phyloP scores from a whole-genome alignment of 768 basidiomycete species.

The Trametes cinnabarina region DNA sequence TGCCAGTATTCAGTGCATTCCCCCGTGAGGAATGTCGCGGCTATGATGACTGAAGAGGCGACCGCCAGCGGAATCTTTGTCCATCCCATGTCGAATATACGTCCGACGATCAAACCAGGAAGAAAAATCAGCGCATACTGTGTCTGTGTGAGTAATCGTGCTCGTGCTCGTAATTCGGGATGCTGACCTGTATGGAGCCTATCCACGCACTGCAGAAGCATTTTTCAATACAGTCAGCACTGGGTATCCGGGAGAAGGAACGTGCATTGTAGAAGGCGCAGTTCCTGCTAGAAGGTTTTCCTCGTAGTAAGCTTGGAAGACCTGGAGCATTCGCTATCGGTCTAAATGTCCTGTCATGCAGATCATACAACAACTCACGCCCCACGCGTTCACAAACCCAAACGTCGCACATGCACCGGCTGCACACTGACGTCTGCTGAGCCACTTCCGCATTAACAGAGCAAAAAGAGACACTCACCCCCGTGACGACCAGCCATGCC shows the following conservation, averaged over 20 bases:
- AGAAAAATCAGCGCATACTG: slow-evolving; percentile 61
- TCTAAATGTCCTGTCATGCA: no score
- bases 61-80: slow-evolving; percentile 48
- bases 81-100: slow-evolving; percentile 70
- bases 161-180: not conserved
- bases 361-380: slow-evolving; percentile 40
- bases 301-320: slow-evolving; percentile 72
- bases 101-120: slow-evolving; percentile 58
- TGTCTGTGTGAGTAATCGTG: not conserved
- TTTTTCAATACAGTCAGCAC: not conserved
- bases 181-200: slow-evolving; percentile 42
- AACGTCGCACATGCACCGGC: slow-evolving; percentile 42
- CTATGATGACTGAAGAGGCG: slow-evolving; percentile 48
- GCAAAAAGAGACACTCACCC: not conserved
- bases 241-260: not conserved
- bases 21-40: slow-evolving; percentile 57
- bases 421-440: not conserved
- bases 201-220: slow-evolving; percentile 65
- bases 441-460: not conserved
- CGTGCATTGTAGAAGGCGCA: slow-evolving; percentile 60
- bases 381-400: slow-evolving; percentile 72
- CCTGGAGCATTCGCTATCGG: slow-evolving; percentile 33
- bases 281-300: slow-evolving; percentile 44
- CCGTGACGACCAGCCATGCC: not conserved
- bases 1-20: slow-evolving; percentile 76